Evolutionary conservation across 2,329 filamentous ascomycete genomes (phyloP), one percentile per base, ranked within the genome.

Genomic region (Talaromyces atroroseus): DNA sequence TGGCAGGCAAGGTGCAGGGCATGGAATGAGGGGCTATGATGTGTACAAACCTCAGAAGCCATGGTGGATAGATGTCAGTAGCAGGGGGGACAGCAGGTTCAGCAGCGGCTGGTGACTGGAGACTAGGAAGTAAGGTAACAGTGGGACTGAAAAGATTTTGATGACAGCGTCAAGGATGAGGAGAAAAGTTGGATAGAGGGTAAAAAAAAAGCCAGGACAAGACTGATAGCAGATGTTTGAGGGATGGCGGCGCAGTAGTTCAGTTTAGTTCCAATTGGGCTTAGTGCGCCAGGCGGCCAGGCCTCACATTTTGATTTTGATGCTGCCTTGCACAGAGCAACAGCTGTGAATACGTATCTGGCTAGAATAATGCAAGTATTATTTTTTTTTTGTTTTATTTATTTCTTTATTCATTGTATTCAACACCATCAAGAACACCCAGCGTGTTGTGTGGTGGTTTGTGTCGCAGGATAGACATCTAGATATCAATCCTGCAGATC

Each of bases 41-140:
- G 49, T 64, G 61, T 62, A 78, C 82, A 69, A 81, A 85, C 82
- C 78, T 85, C 82, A 76, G 80, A 81, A 73, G 80, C 79, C 82
- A 85, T 85, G 71, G 69, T 82, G 72, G 67, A 62, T 64, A 64
- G 34, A 23, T 49, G 45, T 40, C 46, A 60, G 46, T 56, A 53
- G 53, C 48, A 45, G 45, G 24, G n/a, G 23, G 49, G 24, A 42
- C 20, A 29, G 21, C 14, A 12, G 44, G 14, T 36, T 24, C 23
- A 36, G 49, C 20, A n/a, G n/a, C 38, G 29, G 29, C 23, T 20
- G 36, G 23, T 44, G 32, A 36, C 26, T 49, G 23, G 45, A 42
- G 36, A 45, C 20, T 26, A 29, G 21, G 14, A 16, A 6, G 26
- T 14, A 18, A 14, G 47, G 14, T 20, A 24, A 34, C 24, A 32